These are phyloP conservation scores for Cercophora scortea DNA, from an alignment of 495 filamentous ascomycete species.

Conservation along the genomic window DNA sequence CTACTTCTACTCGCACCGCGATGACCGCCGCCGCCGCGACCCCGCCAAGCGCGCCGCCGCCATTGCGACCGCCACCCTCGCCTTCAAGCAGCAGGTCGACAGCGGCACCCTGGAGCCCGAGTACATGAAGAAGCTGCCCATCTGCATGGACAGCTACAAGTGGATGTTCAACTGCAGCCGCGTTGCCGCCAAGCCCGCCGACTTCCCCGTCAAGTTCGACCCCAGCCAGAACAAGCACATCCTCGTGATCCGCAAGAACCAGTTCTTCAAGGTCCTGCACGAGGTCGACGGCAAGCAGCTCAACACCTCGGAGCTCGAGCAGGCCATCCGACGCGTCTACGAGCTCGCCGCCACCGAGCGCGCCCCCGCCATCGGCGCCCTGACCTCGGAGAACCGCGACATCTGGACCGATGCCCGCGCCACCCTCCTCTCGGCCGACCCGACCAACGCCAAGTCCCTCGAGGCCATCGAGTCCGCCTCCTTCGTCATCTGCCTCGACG, in stretches of 20 bases:
- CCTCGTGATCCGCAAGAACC: slow-evolving; percentile 85
- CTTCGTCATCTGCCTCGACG: slow-evolving; percentile 91
- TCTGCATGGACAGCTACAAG: slow-evolving; percentile 95
- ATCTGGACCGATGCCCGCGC: slow-evolving; percentile 83
- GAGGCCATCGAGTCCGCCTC: slow-evolving; percentile 82
- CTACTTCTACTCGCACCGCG: slow-evolving; percentile 98
- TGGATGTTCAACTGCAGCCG: slow-evolving; percentile 98
- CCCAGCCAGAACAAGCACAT: slow-evolving; percentile 73
- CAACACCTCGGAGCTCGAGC: slow-evolving; percentile 79
- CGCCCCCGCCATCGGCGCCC: slow-evolving; percentile 66
- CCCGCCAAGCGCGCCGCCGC: slow-evolving; percentile 90
- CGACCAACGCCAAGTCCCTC: slow-evolving; percentile 67
- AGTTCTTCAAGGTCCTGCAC: slow-evolving; percentile 82
- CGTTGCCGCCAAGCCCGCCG: slow-evolving; percentile 72
- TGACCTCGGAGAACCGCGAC: slow-evolving; percentile 90
- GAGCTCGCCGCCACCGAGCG: slow-evolving; percentile 59
- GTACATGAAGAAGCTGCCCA: slow-evolving; percentile 92
- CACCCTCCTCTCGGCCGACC: slow-evolving; percentile 62
- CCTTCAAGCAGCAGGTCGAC: slow-evolving; percentile 93
- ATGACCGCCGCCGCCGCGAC: slow-evolving; percentile 80
- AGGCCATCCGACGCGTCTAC: slow-evolving; percentile 80
- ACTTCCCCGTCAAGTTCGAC: slow-evolving; percentile 77
- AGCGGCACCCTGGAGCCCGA: slow-evolving; percentile 80
- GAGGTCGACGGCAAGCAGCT: slow-evolving; percentile 73
- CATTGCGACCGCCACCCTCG: slow-evolving; percentile 72